A percentile compares a stretch with the other conserved stretches of the same genome.
Conservation (phyloP, 1,284 basidiomycete genomes). For the Trichosporon sp. region DNA sequence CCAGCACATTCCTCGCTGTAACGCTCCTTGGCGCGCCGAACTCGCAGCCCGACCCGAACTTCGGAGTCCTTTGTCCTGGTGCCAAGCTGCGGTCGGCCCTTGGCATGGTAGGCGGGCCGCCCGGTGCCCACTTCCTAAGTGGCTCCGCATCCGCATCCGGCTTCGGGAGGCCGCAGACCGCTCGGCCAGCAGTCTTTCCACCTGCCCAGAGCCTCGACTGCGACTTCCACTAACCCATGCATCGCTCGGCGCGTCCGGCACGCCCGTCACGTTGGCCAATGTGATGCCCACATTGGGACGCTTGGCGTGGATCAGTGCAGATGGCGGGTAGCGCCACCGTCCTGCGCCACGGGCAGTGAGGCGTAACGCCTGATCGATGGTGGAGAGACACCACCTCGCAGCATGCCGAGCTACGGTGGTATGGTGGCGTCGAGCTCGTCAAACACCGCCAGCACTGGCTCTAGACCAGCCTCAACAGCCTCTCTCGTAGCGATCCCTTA, state of each 20-base stretch:
- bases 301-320: neutral
- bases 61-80: too few relatives aligned
- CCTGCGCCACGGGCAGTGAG: neutral
- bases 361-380: neutral
- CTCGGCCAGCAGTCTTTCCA: too few relatives aligned
- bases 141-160: too few relatives aligned
- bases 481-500: neutral
- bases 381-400: neutral
- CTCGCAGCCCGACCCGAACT: too few relatives aligned
- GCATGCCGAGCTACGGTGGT: neutral
- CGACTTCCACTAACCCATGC: neutral
- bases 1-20: too few relatives aligned
- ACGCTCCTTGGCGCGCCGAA: too few relatives aligned
- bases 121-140: too few relatives aligned
- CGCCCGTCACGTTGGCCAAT: neutral
- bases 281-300: neutral
- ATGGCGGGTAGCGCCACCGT: neutral
- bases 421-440: neutral
- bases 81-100: too few relatives aligned
- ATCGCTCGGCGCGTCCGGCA: conserved; percentile 3
- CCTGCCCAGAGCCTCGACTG: neutral
- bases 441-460: neutral
- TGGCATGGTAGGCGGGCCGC: too few relatives aligned
- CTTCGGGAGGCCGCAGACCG: too few relatives aligned
- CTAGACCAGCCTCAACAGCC: neutral